Base-by-base conservation (phyloP, 2,329 filamentous ascomycete species). In the Thelonectria blattea region DNA sequence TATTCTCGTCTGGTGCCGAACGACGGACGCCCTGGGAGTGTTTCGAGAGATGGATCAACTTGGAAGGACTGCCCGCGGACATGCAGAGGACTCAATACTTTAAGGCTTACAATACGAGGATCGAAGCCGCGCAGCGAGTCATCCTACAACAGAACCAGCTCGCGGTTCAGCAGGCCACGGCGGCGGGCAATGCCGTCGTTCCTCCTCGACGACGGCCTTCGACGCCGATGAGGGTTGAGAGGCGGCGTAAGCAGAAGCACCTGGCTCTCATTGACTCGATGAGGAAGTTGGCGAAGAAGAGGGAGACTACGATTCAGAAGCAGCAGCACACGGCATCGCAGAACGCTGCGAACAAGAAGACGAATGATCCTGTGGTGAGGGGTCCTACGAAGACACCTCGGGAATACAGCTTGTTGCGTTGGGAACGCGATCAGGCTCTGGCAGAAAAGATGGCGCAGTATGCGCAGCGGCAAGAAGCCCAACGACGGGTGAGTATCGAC, bases 71-170 rank as follows among this genome's bases (percentile, higher is more conserved):
- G 39, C 94, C 95, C 5, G 87, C 90, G 11, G 95, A 99, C 66
- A 96, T 98, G 90, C 89, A 91, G 17, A 97, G 97, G 78, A 97
- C 92, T 0, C 90, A 93, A 46, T 99, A 98, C 74, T 99, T 98
- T 82, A 92, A 93, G 71, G 78, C 85, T 1, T 89, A 88, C 71
- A 87, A 85, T 65, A 78, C 77, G 10, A 79, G 87, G 27, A 87
- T 89, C 27, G 85, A 88, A 56, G 76, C 80, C 9, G 87, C 85
- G 1, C 85, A 88, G 69, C 78, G 82, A 45, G 75, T 79, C 27
- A 84, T 86, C 61, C 75, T 76, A 47, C 80, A 84, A 57, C 81
- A 85, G 49, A 84, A 85, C 56, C 81, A 85, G 58, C 77, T 80
- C 24, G 81, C 76, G 1, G 73, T 70, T 8, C 79, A 87, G 34